Evolutionary conservation across 805 yeast species (phyloP), one percentile per base, ranked within the genome.

Genomic region (Hanseniaspora meyeri): DNA sequence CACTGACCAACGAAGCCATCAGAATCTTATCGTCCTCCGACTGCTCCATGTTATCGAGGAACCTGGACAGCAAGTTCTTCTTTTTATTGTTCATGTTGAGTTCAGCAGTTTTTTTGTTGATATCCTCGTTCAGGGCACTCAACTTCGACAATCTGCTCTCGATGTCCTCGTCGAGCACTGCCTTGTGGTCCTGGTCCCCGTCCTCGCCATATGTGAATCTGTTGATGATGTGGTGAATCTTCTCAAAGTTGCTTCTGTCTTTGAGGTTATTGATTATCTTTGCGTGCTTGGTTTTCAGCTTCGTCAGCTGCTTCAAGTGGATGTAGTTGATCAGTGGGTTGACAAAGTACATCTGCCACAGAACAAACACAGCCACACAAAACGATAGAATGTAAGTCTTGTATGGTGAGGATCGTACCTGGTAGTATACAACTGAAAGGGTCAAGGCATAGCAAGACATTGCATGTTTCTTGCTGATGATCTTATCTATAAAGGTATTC

Each of bases 221-320:
- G 52, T 76, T 78, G 46, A 90, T 70, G 48, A 90, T 73, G n/a
- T 84, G 81, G 67, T 81, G 82, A 0, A 96, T 86, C 14, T 82
- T 76, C 62, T 84, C 78, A 67, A 80, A 91, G 61, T 86, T 84
- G 16, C 95, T 85, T 63, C 79, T 75, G 57, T 77, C 73, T 68
- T 86, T 86, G 68, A 85, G 72, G 59, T 81, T 85, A 24, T 82
- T 85, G 50, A 85, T 74, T 64, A 81, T 80, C 29, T 68, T 68
- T 56, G 72, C 70, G 59, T 82, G 87, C 49, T 72, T 56, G n/a
- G 43, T 47, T 29, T 40, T 56, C 36, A 56, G 29, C 11, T 43
- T 47, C 1, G 47, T 34, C 5, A 56, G 34, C 27, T 47, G 52
- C 39, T 56, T 50, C 31, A 56, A 20, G 16, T 50, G 47, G 4